Percentiles rank a stretch among this genome's conserved stretches.
Conservation (phyloP, 306 rosid species). For the Cicer yamashitae region DNA sequence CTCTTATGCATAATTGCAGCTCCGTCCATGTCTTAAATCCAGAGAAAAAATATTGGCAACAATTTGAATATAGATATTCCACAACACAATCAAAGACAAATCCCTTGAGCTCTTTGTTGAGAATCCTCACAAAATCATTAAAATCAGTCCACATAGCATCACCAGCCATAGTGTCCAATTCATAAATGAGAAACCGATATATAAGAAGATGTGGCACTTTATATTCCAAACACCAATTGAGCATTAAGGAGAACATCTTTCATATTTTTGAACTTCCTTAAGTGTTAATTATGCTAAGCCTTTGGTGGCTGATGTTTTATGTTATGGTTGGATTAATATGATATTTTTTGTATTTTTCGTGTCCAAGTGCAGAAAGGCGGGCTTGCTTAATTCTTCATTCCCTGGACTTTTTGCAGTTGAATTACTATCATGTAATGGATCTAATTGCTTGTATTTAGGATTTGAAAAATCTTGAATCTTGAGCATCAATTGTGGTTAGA, state of each 20-base stretch:
- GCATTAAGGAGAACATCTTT: slow-evolving; percentile 68
- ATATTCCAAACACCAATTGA: slow-evolving; percentile 62
- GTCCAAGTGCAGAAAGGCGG: too few species aligned
- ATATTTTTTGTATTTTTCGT: too few species aligned
- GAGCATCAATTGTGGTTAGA: neutral
- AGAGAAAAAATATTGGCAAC: slow-evolving; percentile 48
- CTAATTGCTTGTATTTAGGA: too few species aligned
- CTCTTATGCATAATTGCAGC: slow-evolving; percentile 45
- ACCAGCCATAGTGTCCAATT: slow-evolving; percentile 53
- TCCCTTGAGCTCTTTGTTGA: slow-evolving; percentile 45
- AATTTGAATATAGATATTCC: slow-evolving; percentile 65
- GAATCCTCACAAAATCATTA: slow-evolving; percentile 36
- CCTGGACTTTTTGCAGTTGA: too few species aligned
- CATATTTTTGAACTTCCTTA: slow-evolving; percentile 48
- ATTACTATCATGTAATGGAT: too few species aligned
- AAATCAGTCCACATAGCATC: slow-evolving; percentile 49
- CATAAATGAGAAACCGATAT: slow-evolving; percentile 50
- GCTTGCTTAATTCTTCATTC: too few species aligned
- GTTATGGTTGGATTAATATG: too few species aligned
- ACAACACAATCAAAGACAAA: slow-evolving; percentile 68
- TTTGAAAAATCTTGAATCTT: too few species aligned
- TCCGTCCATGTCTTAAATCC: slow-evolving; percentile 61
- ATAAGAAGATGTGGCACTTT: slow-evolving; percentile 49
- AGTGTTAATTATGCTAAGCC: too few species aligned
- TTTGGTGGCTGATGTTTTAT: too few species aligned